Base-by-base conservation (phyloP, 495 filamentous ascomycete species). In the Astrocystis sublimbata region DNA sequence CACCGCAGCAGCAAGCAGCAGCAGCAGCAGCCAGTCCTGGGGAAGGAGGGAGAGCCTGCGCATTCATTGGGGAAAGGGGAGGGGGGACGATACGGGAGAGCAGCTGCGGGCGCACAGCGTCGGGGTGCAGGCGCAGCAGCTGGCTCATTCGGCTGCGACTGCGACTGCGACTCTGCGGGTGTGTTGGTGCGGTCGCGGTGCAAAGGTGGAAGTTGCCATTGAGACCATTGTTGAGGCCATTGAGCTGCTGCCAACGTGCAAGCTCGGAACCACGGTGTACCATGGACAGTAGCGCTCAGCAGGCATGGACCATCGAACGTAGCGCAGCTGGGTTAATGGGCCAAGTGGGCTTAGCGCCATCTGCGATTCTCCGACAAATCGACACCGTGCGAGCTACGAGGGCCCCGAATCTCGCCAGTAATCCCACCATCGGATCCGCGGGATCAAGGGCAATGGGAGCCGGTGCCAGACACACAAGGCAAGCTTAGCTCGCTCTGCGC, bases 361-460 rank as follows among this genome's bases (percentile, higher is more conserved):
- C 54, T 57, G 40, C 26, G 24, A 31, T 36, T 12, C 40, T 33
- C 54, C 54, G 54, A 45, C 19, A 40, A 13, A 9, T 24, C 43
- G 36, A 56, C 36, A 56, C 53, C 43, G 36, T 56, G 53, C 38
- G 53, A 15, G 36, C 24, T 21, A 26, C 26, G 7, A 51, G 4
- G 30, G 46, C 26, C 33, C 13, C 28, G 52, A 42, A 42, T n/a
- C n/a, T n/a, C n/a, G n/a, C n/a, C n/a, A n/a, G n/a, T n/a, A n/a
- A n/a, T n/a, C n/a, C n/a, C n/a, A n/a, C 52, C 42, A 56, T 56
- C 52, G 52, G 52, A 42, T 15, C 52, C 52, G 52, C 52, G 52
- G 52, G 23, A 56, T 42, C 21, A 42, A 36, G 21, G 24, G n/a
- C n/a, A 15, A 33, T 43, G 54, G 40, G 1, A 57, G 26, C 54